A percentile compares a stretch with the other conserved stretches of the same genome.
Conservation (phyloP, 495 filamentous ascomycete genomes). For the Lindgomyces ingoldianus region DNA sequence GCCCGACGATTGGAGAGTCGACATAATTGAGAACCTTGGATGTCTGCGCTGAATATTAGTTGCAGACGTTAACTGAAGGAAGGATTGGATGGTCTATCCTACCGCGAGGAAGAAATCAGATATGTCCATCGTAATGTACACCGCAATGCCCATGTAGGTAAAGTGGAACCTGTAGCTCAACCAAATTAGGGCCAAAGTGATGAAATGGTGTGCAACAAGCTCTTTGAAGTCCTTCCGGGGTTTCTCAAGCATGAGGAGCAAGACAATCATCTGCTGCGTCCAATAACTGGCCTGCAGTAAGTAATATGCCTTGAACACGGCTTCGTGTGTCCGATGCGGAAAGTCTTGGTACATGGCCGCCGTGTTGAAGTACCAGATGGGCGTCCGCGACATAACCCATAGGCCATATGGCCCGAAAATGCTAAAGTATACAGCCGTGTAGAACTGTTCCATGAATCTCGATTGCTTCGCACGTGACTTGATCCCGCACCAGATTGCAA, state of each 20-base stretch:
- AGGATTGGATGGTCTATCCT: constrained; percentile 52
- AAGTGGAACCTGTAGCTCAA: constrained; percentile 97
- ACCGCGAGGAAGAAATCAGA: constrained; percentile 96
- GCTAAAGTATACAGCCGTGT: constrained; percentile 93
- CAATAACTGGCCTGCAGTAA: constrained; percentile 94
- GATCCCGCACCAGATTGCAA: constrained; percentile 72
- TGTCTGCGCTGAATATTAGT: constrained; percentile 55
- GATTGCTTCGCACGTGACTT: constrained; percentile 75
- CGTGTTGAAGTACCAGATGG: constrained; percentile 98
- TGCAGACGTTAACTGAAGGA: not conserved
- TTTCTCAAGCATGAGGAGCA: constrained; percentile 88
- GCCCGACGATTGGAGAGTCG: constrained; percentile 70
- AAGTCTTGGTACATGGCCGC: constrained; percentile 87
- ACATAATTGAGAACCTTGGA: constrained; percentile 95
- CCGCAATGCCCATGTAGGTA: constrained; percentile 93
- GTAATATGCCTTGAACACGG: constrained; percentile 94
- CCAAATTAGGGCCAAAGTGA: constrained; percentile 83
- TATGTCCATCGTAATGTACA: constrained; percentile 96
- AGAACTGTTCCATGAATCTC: constrained; percentile 96
- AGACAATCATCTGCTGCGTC: constrained; percentile 91
- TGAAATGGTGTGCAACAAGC: constrained; percentile 90
- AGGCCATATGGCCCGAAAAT: constrained; percentile 83
- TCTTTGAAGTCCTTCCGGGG: constrained; percentile 96
- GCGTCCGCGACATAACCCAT: constrained; percentile 86
- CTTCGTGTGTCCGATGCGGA: constrained; percentile 84